Evolutionary conservation across 495 filamentous ascomycete genomes (phyloP), one percentile per base, ranked within the genome.

Genomic region (Cladorrhinum samala): DNA sequence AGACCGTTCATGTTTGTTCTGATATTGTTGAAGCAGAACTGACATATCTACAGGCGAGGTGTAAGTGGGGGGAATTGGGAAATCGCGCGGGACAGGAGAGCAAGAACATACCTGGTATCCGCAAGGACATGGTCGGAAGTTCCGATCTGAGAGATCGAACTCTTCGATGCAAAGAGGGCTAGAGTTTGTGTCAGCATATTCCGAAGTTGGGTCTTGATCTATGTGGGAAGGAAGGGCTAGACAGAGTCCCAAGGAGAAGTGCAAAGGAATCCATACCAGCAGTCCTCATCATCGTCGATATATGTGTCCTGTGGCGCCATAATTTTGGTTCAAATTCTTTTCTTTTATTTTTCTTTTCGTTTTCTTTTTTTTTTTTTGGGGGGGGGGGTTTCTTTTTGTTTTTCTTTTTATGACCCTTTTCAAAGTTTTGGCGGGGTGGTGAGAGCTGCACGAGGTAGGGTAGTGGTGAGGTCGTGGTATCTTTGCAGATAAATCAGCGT

Each of bases 11-110:
- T 85, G 57, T 91, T 96, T 53, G 84, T 88, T 69, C 89, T 92
- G 70, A 99, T 93, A 61, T 97, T 97, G 74, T 99, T 95, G 75
- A 87, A 97, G 71, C 94, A 99, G 73, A 99, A 99, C 75, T 96
- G 94, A 69, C 94, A 99, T 63, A 99, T 89, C 92, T 98, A 25
- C 16, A 30, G 64, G 24, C 42, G 21, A 9, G 43, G 36, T 24
- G 20, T 56, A 67, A 46, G 67, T 61, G 16, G 14, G 48, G 21
- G 50, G 64, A 49, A 64, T 58, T 9, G 30, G 42, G 24, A 17
- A 37, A 50, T 48, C 48, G 40, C 8, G 24, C 18, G 46, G 45
- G 48, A 2, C 11, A n/a, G 24, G 25, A 2, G 40, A n/a, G 1
- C 18, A 38, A 39, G 17, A 42, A 62, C 78, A 43, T 82, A 97